phyloP scores from a whole-genome alignment of 2,329 filamentous ascomycete species.

The Neoscytalidium dimidiatum region DNA sequence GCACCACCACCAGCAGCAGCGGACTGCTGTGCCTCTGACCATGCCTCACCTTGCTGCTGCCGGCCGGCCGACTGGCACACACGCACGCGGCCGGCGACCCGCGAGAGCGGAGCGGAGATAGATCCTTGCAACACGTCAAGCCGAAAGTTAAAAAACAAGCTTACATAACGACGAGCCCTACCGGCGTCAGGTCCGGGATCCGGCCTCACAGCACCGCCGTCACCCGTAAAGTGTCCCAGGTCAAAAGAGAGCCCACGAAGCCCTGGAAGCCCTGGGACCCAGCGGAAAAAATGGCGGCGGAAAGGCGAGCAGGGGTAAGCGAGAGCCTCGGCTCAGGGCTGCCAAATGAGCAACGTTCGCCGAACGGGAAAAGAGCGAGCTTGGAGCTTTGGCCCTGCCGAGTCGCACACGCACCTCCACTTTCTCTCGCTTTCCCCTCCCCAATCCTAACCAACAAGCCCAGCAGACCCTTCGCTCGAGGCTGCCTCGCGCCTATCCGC shows the following conservation, averaged over 20 bases:
- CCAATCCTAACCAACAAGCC: background rate
- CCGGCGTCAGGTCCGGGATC: background rate
- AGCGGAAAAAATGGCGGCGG: no score
- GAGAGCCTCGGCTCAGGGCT: constrained; percentile 3
- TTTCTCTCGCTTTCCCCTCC: background rate
- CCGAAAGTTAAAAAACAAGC: background rate
- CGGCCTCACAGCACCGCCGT: background rate
- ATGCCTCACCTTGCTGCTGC: background rate
- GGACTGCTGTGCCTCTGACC: background rate
- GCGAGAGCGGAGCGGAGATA: background rate
- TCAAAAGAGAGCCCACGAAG: no score
- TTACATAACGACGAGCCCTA: background rate
- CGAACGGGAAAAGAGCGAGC: background rate
- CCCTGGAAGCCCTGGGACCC: no score
- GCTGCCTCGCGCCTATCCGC: background rate
- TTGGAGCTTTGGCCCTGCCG: background rate
- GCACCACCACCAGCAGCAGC: background rate
- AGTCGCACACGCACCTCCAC: constrained; percentile 5
- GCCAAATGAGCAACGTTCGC: background rate
- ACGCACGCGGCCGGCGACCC: background rate
- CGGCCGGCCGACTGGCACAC: background rate
- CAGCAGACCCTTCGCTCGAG: background rate
- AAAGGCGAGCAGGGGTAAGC: constrained; percentile 8
- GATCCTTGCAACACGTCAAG: background rate
- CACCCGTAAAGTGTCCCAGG: no score